Base-by-base conservation (phyloP, 371 early-diverging fungal genomes). In the Mucor irregularis region DNA sequence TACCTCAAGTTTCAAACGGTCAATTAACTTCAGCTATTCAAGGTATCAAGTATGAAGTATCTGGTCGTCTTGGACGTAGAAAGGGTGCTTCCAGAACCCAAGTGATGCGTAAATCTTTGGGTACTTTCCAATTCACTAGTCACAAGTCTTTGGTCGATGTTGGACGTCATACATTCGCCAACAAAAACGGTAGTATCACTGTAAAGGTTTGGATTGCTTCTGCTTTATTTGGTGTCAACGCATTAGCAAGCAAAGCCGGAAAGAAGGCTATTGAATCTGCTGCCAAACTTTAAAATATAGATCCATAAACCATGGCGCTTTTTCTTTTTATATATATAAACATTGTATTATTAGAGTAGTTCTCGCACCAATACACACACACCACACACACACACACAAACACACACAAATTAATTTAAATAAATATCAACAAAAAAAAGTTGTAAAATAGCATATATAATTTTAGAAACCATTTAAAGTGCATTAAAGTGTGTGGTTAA, bases 191-290 rank as follows among this genome's bases (percentile, higher is more conserved):
- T 53, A 70, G 69, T 39, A 79, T 79, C 54, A 79, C 80, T 37
- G 74, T 79, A 51, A 79, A 79, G 56, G 80, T 79, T 14, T 79
- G 80, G 80, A 74, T 79, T 31, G 62, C 76, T 19, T 56, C 71
- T 58, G 76, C 80, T 17, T 51, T 79, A 34, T 79, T 79, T 64
- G 80, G 80, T 62, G 80, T 71, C 11, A 66, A 68, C 57, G 76
- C 79, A 21, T 43, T 75, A 16, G 65, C 69, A 33, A 73, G 63
- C 17, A 70, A 69, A 37, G 29, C 61, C 9, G 59, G 64, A 24
- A 62, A 62, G 54, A 71, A 74, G 48, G 69, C 64, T 40, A 46
- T 67, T 13, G 64, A 70, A 14, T 30, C 73, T 37, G 49, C 72
- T 25, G 53, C 66, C 22, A 60, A 62, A 34, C 62, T 66, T 48